Evolutionary conservation across 129 eudicot species (phyloP).

Genomic region (Artemisia argyi): DNA sequence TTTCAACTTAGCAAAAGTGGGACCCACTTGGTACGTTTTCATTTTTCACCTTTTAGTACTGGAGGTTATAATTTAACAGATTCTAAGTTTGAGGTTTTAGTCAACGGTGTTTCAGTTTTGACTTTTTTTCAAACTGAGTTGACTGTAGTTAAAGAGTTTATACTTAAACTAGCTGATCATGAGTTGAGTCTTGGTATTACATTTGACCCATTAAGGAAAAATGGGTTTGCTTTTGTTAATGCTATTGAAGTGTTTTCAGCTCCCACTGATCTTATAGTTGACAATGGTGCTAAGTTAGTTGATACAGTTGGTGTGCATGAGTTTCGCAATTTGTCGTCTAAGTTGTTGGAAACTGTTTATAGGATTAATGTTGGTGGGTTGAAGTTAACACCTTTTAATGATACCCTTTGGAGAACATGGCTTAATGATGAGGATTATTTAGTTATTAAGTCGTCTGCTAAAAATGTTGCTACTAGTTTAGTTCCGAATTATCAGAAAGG

Average conservation of each 20-base stretch:
- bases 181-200: slow-evolving; percentile 37
- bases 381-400: slow-evolving; percentile 74
- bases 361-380: slow-evolving; percentile 91
- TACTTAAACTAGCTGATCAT: slow-evolving; percentile 46
- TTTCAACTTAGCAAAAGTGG: slow-evolving; percentile 58
- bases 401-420: slow-evolving; percentile 97
- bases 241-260: slow-evolving; percentile 91
- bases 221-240: slow-evolving; percentile 57
- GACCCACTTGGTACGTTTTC: slow-evolving; percentile 79
- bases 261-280: slow-evolving; percentile 61
- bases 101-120: slow-evolving; percentile 57
- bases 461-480: slow-evolving; percentile 36
- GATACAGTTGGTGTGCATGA: slow-evolving; percentile 48
- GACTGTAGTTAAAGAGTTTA: slow-evolving; percentile 52
- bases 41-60: slow-evolving; percentile 69
- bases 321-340: slow-evolving; percentile 50
- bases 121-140: slow-evolving; percentile 38
- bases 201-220: slow-evolving; percentile 42
- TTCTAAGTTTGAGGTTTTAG: slow-evolving; percentile 66
- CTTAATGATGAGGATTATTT: slow-evolving; percentile 74
- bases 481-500: slow-evolving; percentile 67
- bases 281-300: slow-evolving; percentile 47
- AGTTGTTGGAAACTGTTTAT: slow-evolving; percentile 71
- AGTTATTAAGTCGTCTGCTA: slow-evolving; percentile 64
- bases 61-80: slow-evolving; percentile 37